These are phyloP conservation scores for Fraxinus sp. DNA, from an alignment of 305 asterid genomes.

Conservation along the genomic window DNA sequence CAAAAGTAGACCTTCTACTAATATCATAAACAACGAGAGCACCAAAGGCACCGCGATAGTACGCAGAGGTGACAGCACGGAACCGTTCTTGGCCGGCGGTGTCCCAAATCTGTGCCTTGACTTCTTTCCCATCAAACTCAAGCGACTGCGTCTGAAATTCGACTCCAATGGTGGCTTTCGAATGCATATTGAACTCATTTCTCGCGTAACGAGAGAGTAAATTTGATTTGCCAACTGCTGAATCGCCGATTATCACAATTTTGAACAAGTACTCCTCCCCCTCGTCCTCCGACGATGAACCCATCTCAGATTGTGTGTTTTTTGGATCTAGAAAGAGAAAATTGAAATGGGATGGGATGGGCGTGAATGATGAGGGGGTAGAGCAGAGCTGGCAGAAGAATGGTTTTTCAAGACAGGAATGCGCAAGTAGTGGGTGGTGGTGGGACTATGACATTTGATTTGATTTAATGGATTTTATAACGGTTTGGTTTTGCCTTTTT, in stretches of 20 bases:
- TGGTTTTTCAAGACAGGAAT: background rate
- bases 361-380: background rate
- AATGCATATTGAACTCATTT: constrained; percentile 68
- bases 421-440: background rate
- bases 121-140: constrained; percentile 71
- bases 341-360: background rate
- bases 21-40: constrained; percentile 80
- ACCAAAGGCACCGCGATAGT: constrained; percentile 80
- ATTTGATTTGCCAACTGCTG: constrained; percentile 80
- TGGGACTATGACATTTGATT: background rate
- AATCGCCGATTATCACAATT: constrained; percentile 70
- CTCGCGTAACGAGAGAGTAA: constrained; percentile 69
- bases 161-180: constrained; percentile 75
- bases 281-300: constrained; percentile 68
- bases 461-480: background rate
- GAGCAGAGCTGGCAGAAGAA: background rate
- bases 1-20: constrained; percentile 60
- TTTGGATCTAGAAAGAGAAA: background rate
- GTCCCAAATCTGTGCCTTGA: constrained; percentile 89
- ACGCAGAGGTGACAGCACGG: constrained; percentile 85
- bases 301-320: constrained; percentile 21
- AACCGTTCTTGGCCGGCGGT: constrained; percentile 85
- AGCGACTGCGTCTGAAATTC: constrained; percentile 77
- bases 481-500: background rate
- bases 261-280: constrained; percentile 81